Base-by-base conservation (phyloP, 306 rosid species). In the Gastrolobium bilobum region DNA sequence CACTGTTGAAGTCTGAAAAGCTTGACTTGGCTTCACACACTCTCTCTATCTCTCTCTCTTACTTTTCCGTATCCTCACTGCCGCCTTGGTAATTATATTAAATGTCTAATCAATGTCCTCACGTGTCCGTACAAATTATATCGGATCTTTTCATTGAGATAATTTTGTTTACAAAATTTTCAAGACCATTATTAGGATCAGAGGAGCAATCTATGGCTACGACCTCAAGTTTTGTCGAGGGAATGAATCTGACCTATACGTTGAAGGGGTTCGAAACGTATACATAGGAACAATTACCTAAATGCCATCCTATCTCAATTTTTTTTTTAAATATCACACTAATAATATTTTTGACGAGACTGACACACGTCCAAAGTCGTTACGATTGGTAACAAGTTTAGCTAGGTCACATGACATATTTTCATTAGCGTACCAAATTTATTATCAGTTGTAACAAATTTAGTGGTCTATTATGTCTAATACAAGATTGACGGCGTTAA, bases 91-190 rank as follows among this genome's bases (percentile, higher is more conserved):
- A 67, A 46, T 10, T 58, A 43, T n/a, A 63, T 14, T 26, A 33
- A 67, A 63, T 3, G 10, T 10, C 30, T 37, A 43, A 37, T 52
- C 48, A 53, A 31, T 64, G 62, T 43, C 50, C 57, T 51, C 82
- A 83, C 88, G 64, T 81, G 93, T 76, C 83, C 91, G 87, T 87
- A 86, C 88, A 50, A 59, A 48, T 75, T 33, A 65, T 66, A 67
- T 60, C 38, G n/a, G 4, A 58, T 73, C 79, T 56, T 80, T 67
- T 56, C 47, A 46, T 51, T 13, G n/a, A 53, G 79, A 86, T 76
- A 79, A 82, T 73, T 4, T 87, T 82, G 52, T 71, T 79, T 85
- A 60, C 10, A 60, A 13, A 37, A 4, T 43, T 66, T 40, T 77
- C 11, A 52, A 40, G 7, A 42, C 26, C 29, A 54, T 46, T 50